Percentiles rank a stretch among this genome's conserved stretches.
These are phyloP conservation scores for Kernera saxatilis DNA, from an alignment of 345 rosid species.

Conservation along the genomic window DNA sequence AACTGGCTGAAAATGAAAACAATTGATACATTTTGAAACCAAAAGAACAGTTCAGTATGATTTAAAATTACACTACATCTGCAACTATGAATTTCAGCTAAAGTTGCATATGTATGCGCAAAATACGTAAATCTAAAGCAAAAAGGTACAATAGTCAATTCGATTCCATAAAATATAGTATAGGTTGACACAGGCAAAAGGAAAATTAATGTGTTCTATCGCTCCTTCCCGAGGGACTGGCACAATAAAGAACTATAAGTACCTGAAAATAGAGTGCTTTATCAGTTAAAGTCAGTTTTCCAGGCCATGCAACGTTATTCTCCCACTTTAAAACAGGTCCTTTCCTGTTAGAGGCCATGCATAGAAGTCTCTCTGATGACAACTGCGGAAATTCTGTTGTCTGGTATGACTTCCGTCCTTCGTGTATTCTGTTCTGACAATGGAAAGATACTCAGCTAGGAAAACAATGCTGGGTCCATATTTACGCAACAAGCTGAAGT, in stretches of 20 bases:
- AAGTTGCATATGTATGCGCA: background rate
- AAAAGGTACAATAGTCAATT: background rate
- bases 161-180: background rate
- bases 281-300: constrained; percentile 78
- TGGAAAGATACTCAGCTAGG: constrained; percentile 33
- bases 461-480: background rate
- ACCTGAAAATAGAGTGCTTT: constrained; percentile 94
- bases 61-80: background rate
- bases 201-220: background rate
- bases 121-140: background rate
- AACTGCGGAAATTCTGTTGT: constrained; percentile 42
- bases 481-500: constrained; percentile 2
- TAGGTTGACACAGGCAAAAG: background rate
- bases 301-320: constrained; percentile 92
- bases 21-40: background rate
- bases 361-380: constrained; percentile 63
- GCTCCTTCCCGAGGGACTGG: background rate
- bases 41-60: background rate
- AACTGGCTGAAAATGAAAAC: constrained; percentile 49
- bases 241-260: constrained; percentile 10
- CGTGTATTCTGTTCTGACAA: constrained; percentile 74
- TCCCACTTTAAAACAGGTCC: constrained; percentile 94
- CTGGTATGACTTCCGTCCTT: constrained; percentile 66
- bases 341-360: constrained; percentile 77
- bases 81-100: background rate